phyloP scores from a whole-genome alignment of 1,139 yeast species.

The Suhomyces bribrorum region DNA sequence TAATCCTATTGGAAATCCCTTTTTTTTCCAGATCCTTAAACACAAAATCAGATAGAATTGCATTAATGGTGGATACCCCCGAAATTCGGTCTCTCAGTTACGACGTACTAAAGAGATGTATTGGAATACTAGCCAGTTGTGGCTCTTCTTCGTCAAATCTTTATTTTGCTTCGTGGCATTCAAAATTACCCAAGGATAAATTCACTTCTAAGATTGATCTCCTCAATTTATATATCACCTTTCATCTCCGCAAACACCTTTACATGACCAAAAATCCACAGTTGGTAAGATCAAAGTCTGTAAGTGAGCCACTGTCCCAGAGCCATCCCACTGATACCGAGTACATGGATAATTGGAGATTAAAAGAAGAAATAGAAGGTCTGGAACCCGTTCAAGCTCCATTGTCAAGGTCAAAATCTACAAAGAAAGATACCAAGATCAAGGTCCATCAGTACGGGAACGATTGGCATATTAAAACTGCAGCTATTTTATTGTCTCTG shows the following conservation, averaged over 20 bases:
- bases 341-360: constrained; percentile 18
- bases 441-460: constrained; percentile 65
- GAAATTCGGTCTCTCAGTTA: constrained; percentile 59
- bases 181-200: constrained; percentile 39
- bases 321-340: constrained; percentile 12
- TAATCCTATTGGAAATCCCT: constrained; percentile 66
- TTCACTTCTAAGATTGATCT: constrained; percentile 54
- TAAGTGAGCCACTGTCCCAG: background rate
- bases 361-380: constrained; percentile 20
- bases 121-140: constrained; percentile 64
- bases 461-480: constrained; percentile 80
- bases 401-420: constrained; percentile 18
- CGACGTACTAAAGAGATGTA: constrained; percentile 63
- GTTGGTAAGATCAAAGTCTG: constrained; percentile 15
- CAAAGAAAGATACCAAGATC: constrained; percentile 44
- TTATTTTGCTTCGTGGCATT: constrained; percentile 60
- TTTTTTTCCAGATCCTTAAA: constrained; percentile 44
- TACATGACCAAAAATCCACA: constrained; percentile 39
- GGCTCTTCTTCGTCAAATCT: constrained; percentile 40
- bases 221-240: constrained; percentile 63
- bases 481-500: constrained; percentile 57
- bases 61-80: constrained; percentile 43
- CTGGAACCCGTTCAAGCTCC: constrained; percentile 9
- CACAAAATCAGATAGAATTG: constrained; percentile 18
- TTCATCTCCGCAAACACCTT: constrained; percentile 51